Base-by-base conservation (phyloP, 306 rosid species). In the Trichosanthes cucumerina region DNA sequence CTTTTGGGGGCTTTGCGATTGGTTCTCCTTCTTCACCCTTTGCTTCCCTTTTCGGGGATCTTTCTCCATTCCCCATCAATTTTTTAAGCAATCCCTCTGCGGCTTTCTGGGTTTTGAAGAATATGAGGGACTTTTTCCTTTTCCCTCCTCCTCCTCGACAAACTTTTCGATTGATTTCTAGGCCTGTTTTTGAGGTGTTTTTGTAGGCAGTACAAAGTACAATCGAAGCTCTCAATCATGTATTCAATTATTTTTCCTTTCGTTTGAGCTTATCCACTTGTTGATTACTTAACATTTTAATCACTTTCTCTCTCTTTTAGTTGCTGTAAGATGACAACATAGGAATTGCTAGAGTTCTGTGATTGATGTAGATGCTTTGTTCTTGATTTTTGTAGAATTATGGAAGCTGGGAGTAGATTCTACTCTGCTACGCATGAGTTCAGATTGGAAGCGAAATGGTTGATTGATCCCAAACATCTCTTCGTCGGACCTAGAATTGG, bases 401-500 rank as follows among this genome's bases (percentile, higher is more conserved):
- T 94, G 97, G 98, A 89, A 87, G 91, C 97, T 87, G 98, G 87
- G 81, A 85, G 80, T 81, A 81, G 88, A 76, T 88, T 92, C 85
- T 89, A 85, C 89, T 84, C 95, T 10, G 89, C 86, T 13, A 85
- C 86, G 66, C 97, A 94, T 77, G 95, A 92, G 86, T 84, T 90
- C 88, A 87, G 86, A 84, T 87, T 92, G 86, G 97, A 94, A 80
- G 77, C 90, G 39, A 92, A 90, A 79, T 94, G 96, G 93, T 81
- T 90, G 39, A 79, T 94, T 89, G 96, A 92, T 86, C 97, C 97
- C 62, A 85, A 87, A 43, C 93, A 84, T 76, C 91, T 92, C 12
- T 90, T 83, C 80, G 98, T 94, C 38, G 98, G 97, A 23, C 97
- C 98, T 19, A 83, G 88, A 81, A 89, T 94, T 88, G 96, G 97